These are phyloP conservation scores for Heliocybe sulcata DNA, from an alignment of 1,284 basidiomycete species.

Conservation along the genomic window DNA sequence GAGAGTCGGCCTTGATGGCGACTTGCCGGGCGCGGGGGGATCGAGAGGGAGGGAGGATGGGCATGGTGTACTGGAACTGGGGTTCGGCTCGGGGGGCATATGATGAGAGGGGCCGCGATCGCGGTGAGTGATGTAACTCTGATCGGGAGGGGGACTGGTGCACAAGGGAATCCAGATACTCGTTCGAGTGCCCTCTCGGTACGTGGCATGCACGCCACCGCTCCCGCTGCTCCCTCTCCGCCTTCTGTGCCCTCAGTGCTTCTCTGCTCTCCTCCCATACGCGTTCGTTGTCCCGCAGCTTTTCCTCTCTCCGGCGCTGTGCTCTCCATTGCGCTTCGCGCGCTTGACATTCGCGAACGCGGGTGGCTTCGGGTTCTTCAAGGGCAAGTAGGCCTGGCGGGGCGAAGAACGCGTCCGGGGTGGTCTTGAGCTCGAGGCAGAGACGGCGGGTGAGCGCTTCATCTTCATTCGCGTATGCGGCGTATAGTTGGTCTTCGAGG, in stretches of 20 bases:
- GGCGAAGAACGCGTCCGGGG: conserved; percentile 47
- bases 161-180: background rate
- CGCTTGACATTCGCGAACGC: conserved; percentile 16
- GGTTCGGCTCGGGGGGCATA: background rate
- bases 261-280: conserved; percentile 45
- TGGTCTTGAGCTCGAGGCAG: conserved; percentile 50
- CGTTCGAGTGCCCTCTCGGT: conserved; percentile 5
- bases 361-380: conserved; percentile 36
- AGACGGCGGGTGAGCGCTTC: conserved; percentile 58
- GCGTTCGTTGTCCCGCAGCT: conserved; percentile 37
- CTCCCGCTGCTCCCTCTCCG: conserved; percentile 18
- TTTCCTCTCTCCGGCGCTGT: conserved; percentile 30
- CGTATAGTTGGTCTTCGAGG: conserved; percentile 56
- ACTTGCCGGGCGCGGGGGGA: conserved; percentile 6
- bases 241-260: conserved; percentile 33
- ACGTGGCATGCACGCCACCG: conserved; percentile 24
- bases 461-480: conserved; percentile 58
- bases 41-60: conserved; percentile 13
- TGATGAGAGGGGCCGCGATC: background rate
- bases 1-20: conserved; percentile 10
- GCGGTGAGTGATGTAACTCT: no score
- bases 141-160: no score
- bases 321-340: conserved; percentile 30
- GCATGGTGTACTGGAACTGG: background rate
- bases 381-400: conserved; percentile 44